Base-by-base conservation (phyloP, 2,329 filamentous ascomycete genomes). In the Gaeumannomyces sp. region DNA sequence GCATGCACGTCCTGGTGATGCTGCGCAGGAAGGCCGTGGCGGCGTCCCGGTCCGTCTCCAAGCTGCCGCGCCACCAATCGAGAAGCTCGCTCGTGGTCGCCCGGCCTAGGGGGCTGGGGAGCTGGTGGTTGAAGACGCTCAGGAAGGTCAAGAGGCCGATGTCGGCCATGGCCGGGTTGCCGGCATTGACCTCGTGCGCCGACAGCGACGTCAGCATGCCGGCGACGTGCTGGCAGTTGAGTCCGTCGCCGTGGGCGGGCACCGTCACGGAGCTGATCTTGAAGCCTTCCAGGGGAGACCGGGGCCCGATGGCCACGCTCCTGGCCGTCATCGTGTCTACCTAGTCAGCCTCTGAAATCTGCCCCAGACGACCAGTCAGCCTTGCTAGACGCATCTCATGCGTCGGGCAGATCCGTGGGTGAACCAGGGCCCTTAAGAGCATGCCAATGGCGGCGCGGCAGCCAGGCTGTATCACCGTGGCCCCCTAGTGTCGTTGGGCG, bases 131-230 rank as follows among this genome's bases (percentile, higher is more conserved):
- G 27, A 59, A 28, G 57, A 59, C 25, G 57, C 57, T 31, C 28
- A 59, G 27, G 57, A 59, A 28, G 25, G 57, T 22, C 19, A 59
- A 8, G 57, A 59, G 57, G 8, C 57, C 57, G 57, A 59, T 28
- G 57, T 59, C 57, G 57, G 28, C 28, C 57, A 59, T 59, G 57
- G 57, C 57, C 25, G n/a, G 57, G 57, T 59, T 59, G 57, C 13
- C 25, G n/a, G 57, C 57, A 27, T 29, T 7, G 57, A 59, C 25
- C 25, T 59, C 57, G 25, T 16, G 25, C 25, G 25, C 57, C 25
- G 57, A 59, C 25, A 59, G 57, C 25, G 57, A 10, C 57, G 57
- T 31, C 57, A 59, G 57, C 25, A 59, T 27, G 57, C 28, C 28
- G 5, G 57, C 57, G 2, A 59, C 57, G 57, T 59, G 25, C 25